Evolutionary conservation across 805 yeast genomes (phyloP), one percentile per base, ranked within the genome.

Genomic region (Metschnikowia cerradonensis): DNA sequence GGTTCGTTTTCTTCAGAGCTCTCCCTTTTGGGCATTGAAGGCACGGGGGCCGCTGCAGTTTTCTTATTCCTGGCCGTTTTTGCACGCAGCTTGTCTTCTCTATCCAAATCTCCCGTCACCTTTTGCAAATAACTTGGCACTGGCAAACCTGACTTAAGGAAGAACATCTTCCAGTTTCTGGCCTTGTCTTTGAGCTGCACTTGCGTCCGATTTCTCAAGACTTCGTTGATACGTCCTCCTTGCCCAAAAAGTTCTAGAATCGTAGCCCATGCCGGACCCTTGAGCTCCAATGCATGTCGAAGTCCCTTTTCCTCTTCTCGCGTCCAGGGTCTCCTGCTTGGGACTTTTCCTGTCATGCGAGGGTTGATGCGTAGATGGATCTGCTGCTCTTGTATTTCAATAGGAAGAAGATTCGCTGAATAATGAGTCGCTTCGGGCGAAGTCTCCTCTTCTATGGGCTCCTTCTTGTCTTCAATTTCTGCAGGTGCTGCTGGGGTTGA

Each of bases 131-230:
- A 91, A 2, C 78, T 83, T 0, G 99, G 99, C 2, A 92, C 80
- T 8, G 87, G 86, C 35, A 83, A 67, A 1, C 87, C 88, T 47
- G 83, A 79, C 61, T 90, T 88, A 52, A 90, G 71, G 64, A 86
- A 90, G 57, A 84, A 84, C 80, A 91, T 80, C 65, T 94, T 94
- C 90, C 97, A 87, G 64, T 94, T 94, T 57, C 99, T 79, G 0
- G 98, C 98, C 65, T 94, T 94, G 65, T 94, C 99, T 67, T 94
- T 94, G 52, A 94, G 76, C 65, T 94, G 99, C 15, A 92, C 89
- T 61, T 90, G 96, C 3, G 87, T 85, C 64, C 99, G 76, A 64
- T 90, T 88, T 67, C 90, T 92, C 58, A 94, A 75, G 1, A 84
- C 81, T 65, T 94, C 98, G 38, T 84, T 82, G 23, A 86, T 77